Conservation (phyloP, 2,329 filamentous ascomycete genomes). For the Chrysoporthe deuterocubensis region DNA sequence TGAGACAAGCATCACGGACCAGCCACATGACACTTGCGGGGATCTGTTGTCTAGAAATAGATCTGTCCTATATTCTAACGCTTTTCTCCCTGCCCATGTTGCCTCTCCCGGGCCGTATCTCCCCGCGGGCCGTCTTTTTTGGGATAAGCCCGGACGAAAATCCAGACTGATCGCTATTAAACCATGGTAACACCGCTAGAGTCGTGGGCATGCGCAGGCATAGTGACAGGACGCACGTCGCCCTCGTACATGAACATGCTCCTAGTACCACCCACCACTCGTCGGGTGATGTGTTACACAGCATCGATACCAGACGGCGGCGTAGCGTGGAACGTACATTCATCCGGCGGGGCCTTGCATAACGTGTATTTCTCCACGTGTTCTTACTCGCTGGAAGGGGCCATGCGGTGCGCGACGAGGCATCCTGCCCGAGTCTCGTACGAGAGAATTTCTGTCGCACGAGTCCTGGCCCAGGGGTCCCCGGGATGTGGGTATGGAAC, state of each 20-base stretch:
- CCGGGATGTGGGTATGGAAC: background rate
- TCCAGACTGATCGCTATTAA: background rate
- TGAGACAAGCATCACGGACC: background rate
- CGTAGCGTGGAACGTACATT: background rate
- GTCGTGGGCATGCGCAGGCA: background rate
- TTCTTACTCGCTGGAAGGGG: background rate
- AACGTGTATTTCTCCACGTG: background rate
- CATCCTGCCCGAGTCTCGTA: background rate
- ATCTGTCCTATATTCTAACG: background rate
- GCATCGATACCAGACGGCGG: background rate
- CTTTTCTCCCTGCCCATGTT: background rate
- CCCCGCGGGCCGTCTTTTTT: background rate
- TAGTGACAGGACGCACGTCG: background rate
- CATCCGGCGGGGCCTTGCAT: constrained; percentile 10
- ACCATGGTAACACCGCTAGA: background rate
- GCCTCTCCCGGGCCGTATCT: background rate
- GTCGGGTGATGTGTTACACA: background rate
- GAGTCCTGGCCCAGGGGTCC: background rate
- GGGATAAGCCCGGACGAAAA: background rate
- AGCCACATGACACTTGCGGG: constrained; percentile 1
- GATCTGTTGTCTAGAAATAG: constrained; percentile 10
- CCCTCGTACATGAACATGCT: background rate
- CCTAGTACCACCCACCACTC: background rate
- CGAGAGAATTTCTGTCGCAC: background rate
- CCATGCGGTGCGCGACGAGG: background rate